These are phyloP conservation scores for Lichtheimia hyalospora DNA, from an alignment of 371 early-diverging fungal species.

Conservation along the genomic window DNA sequence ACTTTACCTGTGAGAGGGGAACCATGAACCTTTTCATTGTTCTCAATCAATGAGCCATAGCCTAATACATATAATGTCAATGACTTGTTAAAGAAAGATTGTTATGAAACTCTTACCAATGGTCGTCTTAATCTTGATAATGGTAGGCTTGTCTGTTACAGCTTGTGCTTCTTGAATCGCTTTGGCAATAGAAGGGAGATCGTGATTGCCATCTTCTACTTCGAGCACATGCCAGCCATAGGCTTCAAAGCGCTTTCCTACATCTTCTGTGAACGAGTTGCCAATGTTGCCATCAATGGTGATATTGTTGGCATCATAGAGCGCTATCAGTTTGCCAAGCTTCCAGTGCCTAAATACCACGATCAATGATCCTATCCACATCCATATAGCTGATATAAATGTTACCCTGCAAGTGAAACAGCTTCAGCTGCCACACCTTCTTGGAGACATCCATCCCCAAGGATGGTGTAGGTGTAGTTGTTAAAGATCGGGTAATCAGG, in stretches of 20 bases:
- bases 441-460: conserved; percentile 99
- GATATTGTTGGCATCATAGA: conserved; percentile 98
- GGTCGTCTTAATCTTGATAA: conserved; percentile 83
- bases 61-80: not conserved
- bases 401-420: conserved; percentile 88
- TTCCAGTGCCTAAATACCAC: conserved; percentile 69
- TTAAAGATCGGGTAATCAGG: conserved; percentile 80
- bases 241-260: conserved; percentile 83
- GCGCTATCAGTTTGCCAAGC: conserved; percentile 89
- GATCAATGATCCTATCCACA: conserved; percentile 15
- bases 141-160: conserved; percentile 83
- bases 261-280: conserved; percentile 95
- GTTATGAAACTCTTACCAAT: conserved; percentile 65
- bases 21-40: conserved; percentile 86
- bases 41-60: conserved; percentile 61
- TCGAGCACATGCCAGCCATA: conserved; percentile 93
- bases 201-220: conserved; percentile 84
- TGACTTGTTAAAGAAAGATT: not conserved
- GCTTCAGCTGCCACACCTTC: conserved; percentile 98
- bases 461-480: conserved; percentile 85
- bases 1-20: conserved; percentile 68
- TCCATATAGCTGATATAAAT: conserved; percentile 41
- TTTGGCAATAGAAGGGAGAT: conserved; percentile 65
- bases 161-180: conserved; percentile 82
- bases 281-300: conserved; percentile 93